Conservation (phyloP, 2,329 filamentous ascomycete species). For the Bipolaris sorokiniana region DNA sequence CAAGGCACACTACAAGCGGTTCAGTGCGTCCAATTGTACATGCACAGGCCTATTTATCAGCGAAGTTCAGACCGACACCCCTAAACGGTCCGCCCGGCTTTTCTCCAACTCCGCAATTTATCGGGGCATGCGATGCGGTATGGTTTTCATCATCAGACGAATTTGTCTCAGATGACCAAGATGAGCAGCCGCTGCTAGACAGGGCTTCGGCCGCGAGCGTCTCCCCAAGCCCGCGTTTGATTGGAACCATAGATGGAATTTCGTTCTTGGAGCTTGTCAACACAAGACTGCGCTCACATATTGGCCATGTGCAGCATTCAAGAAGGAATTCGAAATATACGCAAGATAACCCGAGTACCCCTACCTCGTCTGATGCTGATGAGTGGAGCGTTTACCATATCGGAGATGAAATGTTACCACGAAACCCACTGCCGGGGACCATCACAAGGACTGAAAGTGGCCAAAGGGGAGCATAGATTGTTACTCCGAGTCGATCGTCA, state of each 20-base stretch:
- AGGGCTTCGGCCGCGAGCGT: not conserved
- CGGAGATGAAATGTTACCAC: slow-evolving; percentile 3
- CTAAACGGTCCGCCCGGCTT: not conserved
- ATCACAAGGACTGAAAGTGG: not conserved
- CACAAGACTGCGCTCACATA: not conserved
- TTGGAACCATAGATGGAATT: not conserved
- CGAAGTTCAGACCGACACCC: not conserved
- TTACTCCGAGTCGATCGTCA: slow-evolving; percentile 5
- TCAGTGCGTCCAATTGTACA: not conserved
- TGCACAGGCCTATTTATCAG: not conserved
- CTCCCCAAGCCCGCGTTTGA: not conserved
- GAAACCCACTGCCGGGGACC: not conserved
- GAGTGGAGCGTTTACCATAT: slow-evolving; percentile 3
- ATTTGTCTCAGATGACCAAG: not conserved
- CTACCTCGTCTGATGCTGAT: not conserved
- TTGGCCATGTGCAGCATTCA: not conserved
- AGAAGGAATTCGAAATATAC: not conserved
- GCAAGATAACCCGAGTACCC: not conserved
- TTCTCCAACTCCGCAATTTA: not conserved
- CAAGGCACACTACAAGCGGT: not conserved
- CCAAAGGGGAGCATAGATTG: slow-evolving; percentile 4
- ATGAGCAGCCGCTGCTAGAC: not conserved
- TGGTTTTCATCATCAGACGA: not conserved
- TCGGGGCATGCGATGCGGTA: not conserved
- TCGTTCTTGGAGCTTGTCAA: not conserved